These are phyloP conservation scores for Pleurotus platypus DNA, from an alignment of 768 basidiomycete genomes.

Conservation along the genomic window DNA sequence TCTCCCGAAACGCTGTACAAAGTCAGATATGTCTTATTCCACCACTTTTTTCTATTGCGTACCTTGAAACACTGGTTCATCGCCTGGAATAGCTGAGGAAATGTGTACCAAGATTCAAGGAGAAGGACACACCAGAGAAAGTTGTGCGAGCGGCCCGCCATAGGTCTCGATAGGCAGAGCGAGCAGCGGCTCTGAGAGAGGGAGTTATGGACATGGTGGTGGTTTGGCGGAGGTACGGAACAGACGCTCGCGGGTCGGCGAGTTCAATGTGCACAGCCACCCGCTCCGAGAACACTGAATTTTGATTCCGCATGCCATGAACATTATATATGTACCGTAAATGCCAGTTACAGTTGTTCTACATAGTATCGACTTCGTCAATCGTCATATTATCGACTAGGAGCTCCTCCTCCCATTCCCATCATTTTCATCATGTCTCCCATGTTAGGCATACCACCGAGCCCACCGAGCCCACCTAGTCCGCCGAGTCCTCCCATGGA, in stretches of 20 bases:
- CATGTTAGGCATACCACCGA: slow-evolving; percentile 64
- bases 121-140: slow-evolving; percentile 49
- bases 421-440: slow-evolving; percentile 86
- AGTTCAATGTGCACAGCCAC: neutral
- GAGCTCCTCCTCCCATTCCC: slow-evolving; percentile 60
- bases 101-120: neutral
- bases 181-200: slow-evolving; percentile 57
- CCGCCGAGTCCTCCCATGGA: slow-evolving; percentile 77
- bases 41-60: neutral
- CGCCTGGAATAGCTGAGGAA: slow-evolving; percentile 36
- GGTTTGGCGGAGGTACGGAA: neutral
- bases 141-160: slow-evolving; percentile 64
- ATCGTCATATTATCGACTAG: neutral
- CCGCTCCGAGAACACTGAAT: too few relatives aligned
- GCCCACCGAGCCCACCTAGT: slow-evolving; percentile 52
- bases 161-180: slow-evolving; percentile 71
- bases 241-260: neutral
- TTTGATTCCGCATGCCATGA: neutral
- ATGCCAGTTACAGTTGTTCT: too few relatives aligned
- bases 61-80: slow-evolving; percentile 56
- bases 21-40: neutral
- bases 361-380: too few relatives aligned
- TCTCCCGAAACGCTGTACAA: slow-evolving; percentile 65
- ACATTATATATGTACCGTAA: too few relatives aligned
- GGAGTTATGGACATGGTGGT: slow-evolving; percentile 50